These are phyloP conservation scores for Strobilomyces confusus DNA, from an alignment of 768 basidiomycete genomes.

Conservation along the genomic window DNA sequence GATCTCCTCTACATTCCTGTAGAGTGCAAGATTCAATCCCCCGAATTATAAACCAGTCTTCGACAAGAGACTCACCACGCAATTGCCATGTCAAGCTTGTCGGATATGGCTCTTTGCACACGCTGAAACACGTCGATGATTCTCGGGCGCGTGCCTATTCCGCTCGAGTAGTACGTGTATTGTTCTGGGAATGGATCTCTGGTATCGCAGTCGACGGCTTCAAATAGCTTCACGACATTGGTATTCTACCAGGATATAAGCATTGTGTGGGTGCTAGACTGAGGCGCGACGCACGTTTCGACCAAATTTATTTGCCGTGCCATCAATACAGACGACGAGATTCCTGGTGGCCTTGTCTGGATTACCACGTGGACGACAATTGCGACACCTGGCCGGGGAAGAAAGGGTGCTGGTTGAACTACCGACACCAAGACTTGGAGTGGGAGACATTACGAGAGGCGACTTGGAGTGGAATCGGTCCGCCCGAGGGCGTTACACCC, in stretches of 20 bases:
- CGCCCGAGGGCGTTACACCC: neutral
- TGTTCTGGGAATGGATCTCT: slow-evolving; percentile 2
- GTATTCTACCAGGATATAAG: slow-evolving; percentile 1
- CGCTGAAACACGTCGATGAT: slow-evolving; percentile 1
- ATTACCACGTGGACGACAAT: neutral
- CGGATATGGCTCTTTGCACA: slow-evolving; percentile 2
- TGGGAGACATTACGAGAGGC: neutral
- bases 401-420: neutral
- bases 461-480: neutral
- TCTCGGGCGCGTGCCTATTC: slow-evolving; percentile 6
- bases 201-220: slow-evolving; percentile 4
- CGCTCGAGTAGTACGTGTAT: slow-evolving; percentile 6
- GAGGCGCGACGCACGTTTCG: neutral
- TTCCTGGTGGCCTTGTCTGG: neutral
- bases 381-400: neutral
- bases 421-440: neutral
- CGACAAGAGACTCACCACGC: neutral
- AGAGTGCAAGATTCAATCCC: neutral
- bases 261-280: too few species aligned
- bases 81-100: slow-evolving; percentile 7
- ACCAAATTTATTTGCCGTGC: slow-evolving; percentile 8
- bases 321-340: slow-evolving; percentile 7
- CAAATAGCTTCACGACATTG: slow-evolving; percentile 8
- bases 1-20: slow-evolving; percentile 6
- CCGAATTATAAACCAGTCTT: neutral